Evolutionary conservation across 371 early-diverging fungal species (phyloP).

Genomic region (Conidiobolus incongruus): DNA sequence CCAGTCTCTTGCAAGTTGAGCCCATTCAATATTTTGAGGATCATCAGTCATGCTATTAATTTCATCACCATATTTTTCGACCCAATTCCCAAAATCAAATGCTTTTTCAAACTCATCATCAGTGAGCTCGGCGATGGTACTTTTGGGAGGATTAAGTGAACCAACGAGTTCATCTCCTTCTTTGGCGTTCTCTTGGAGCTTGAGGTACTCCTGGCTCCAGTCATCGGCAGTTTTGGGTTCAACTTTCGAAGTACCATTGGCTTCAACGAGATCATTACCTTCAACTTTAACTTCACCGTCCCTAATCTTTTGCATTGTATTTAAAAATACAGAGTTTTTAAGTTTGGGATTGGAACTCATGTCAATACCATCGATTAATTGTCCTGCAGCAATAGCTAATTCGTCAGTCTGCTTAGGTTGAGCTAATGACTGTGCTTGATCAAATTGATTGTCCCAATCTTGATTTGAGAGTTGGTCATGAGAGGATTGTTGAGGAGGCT

Average conservation of each 20-base stretch:
- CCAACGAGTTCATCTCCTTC: conserved; percentile 14
- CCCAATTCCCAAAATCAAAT: conserved; percentile 32
- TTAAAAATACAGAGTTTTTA: conserved; percentile 69
- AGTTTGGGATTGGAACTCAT: conserved; percentile 69
- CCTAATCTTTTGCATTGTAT: conserved; percentile 68
- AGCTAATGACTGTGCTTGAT: conserved; percentile 9
- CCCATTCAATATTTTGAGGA: conserved; percentile 47
- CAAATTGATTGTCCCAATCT: conserved; percentile 2
- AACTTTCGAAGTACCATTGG: conserved; percentile 10
- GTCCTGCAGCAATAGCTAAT: conserved; percentile 63
- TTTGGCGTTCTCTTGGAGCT: conserved; percentile 14
- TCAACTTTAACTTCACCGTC: conserved; percentile 68
- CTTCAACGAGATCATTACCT: conserved; percentile 58
- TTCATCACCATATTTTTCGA: conserved; percentile 39
- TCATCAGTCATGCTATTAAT: conserved; percentile 40
- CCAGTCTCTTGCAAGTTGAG: conserved; percentile 54
- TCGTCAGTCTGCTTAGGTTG: conserved; percentile 27
- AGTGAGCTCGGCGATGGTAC: conserved; percentile 8
- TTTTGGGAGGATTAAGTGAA: conserved; percentile 29
- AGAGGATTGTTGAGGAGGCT: neutral
- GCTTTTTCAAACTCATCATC: conserved; percentile 17
- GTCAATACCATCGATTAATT: conserved; percentile 54
- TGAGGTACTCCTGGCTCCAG: conserved; percentile 19
- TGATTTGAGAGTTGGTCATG: neutral
- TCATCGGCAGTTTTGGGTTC: conserved; percentile 11